Conservation (phyloP, 169 alveolate species). For the Eimeria maxima region DNA sequence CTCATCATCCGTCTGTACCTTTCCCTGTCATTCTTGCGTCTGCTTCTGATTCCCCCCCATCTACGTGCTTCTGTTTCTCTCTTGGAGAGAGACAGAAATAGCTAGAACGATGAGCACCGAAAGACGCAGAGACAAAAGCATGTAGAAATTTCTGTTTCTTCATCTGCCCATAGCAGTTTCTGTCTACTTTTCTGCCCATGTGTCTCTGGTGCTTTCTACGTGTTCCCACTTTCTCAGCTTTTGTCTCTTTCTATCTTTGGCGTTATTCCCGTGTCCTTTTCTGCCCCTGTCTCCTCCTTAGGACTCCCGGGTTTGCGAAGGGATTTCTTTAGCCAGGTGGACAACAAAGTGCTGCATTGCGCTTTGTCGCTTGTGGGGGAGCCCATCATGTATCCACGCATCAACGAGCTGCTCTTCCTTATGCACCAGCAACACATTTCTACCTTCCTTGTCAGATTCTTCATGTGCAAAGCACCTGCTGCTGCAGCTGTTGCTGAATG, state of each 20-base stretch:
- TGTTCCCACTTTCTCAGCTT: too few species aligned
- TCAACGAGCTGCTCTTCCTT: constrained; percentile 90
- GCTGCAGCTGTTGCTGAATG: not conserved
- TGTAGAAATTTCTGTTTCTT: too few species aligned
- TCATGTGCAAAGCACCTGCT: not conserved
- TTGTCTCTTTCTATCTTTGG: too few species aligned
- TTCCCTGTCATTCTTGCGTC: not conserved
- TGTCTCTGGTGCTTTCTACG: too few species aligned
- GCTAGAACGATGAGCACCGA: too few species aligned
- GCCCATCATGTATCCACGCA: constrained; percentile 95
- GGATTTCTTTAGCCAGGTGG: constrained; percentile 45
- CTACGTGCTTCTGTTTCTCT: too few species aligned
- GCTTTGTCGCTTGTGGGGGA: constrained; percentile 95
- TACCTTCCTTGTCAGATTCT: constrained; percentile 89
- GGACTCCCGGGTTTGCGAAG: constrained; percentile 41
- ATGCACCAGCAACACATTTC: constrained; percentile 91
- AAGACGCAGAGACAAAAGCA: too few species aligned
- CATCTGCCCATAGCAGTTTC: too few species aligned
- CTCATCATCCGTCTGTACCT: not conserved
- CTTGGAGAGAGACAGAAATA: too few species aligned
- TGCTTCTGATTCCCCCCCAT: too few species aligned
- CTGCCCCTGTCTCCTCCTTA: not conserved
- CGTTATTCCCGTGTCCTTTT: not conserved
- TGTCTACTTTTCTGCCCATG: too few species aligned
- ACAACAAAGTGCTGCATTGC: constrained; percentile 88